These are phyloP conservation scores for Phalaenopsis equestris DNA, from an alignment of 106 monocot species.

Conservation along the genomic window DNA sequence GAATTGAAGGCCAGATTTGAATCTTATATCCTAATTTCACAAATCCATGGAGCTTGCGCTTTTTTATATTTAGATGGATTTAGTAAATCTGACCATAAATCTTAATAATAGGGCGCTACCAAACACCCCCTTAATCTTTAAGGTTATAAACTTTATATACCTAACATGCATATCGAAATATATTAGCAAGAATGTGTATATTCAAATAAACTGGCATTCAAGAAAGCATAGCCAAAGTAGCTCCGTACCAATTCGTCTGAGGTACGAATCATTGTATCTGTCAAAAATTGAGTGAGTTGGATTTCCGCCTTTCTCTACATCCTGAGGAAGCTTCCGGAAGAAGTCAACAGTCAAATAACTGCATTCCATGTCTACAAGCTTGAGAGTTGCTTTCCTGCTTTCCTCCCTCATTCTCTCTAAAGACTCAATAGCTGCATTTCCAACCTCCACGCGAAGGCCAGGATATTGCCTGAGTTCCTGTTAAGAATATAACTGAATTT, in stretches of 20 bases:
- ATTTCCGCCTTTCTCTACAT: conserved; percentile 56
- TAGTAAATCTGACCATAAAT: no score
- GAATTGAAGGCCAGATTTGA: no score
- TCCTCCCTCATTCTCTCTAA: conserved; percentile 77
- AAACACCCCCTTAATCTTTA: no score
- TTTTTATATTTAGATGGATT: no score
- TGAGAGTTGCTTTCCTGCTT: conserved; percentile 52
- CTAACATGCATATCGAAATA: no score
- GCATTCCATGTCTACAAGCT: conserved; percentile 82
- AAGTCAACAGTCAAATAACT: conserved; percentile 80
- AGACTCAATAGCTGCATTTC: conserved; percentile 54
- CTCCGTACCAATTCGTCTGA: conserved; percentile 26
- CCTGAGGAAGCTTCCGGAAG: conserved; percentile 81
- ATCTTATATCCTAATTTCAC: no score
- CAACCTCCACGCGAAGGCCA: conserved; percentile 65
- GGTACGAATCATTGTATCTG: conserved; percentile 35
- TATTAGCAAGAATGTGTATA: not conserved
- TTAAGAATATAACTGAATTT: not conserved
- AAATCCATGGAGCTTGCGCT: no score
- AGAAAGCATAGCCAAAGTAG: not conserved
- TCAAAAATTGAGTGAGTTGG: conserved; percentile 19
- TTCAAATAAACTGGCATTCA: not conserved
- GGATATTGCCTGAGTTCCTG: conserved; percentile 83
- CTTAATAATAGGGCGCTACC: no score
- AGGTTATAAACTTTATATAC: no score